Base-by-base conservation (phyloP, 352 stramenopile species). In the Phytophthora citrophthora region DNA sequence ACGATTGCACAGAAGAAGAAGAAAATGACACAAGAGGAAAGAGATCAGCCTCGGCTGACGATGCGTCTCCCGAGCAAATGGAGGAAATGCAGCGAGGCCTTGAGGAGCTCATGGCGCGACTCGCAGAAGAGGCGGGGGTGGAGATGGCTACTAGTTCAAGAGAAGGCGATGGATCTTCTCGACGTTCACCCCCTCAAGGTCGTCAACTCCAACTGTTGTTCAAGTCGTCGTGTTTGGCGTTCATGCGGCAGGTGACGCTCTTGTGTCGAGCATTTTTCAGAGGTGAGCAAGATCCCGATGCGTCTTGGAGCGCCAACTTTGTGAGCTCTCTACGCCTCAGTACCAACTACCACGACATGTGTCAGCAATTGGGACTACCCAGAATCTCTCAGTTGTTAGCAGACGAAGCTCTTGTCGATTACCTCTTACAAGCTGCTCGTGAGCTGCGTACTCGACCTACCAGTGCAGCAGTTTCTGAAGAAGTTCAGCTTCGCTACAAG, bases 171-270 rank as follows among this genome's bases (percentile, higher is more conserved):
- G 51, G 34, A 36, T 6, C 38, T 24, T 43, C 10, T 34, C 34
- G 54, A 34, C 45, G 56, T 26, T 48, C 54, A 1, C 68, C 70
- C 2, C 79, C 81, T 11, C 72, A 74, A 51, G 83, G 86, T 2
- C 65, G 66, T 36, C 78, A 91, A 55, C 72, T 93, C 1, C 51
- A 89, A 49, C 74, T 83, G 4, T 58, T 92, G 13, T 95, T 95
- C 66, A 74, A 91, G 64, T 90, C 84, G n/a, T 88, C 76, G 38
- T 90, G 72, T 43, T 54, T 89, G 16, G 54, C 74, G 23, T 93
- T 93, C 48, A 88, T 95, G 81, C 83, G 84, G 27, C 77, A 95
- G 50, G 82, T 90, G 43, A 93, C 86, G 34, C 57, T 95, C 47
- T 59, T 93, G 9, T 89, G 75, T 23, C 86, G 86, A 32, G 86